These are phyloP conservation scores for Candida ipomoeae DNA, from an alignment of 805 yeast species.

Conservation along the genomic window DNA sequence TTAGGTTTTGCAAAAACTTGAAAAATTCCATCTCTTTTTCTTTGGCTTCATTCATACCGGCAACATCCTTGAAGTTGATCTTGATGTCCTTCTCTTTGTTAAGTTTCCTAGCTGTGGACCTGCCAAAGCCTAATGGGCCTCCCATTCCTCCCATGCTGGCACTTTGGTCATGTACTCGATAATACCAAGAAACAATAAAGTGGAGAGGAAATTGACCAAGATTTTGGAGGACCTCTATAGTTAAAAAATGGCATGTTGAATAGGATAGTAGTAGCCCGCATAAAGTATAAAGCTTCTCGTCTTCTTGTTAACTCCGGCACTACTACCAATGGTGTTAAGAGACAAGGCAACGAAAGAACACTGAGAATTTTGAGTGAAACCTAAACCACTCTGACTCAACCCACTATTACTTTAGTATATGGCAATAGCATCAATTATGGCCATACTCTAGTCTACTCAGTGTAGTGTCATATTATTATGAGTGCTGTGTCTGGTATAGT, in stretches of 20 bases:
- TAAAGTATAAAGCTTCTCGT: constrained; percentile 2
- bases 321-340: constrained; percentile 1
- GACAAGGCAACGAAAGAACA: not conserved
- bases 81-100: constrained; percentile 81
- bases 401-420: too few species aligned
- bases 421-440: too few species aligned
- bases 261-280: constrained; percentile 9
- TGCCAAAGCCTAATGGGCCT: constrained; percentile 73
- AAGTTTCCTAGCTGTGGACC: constrained; percentile 73
- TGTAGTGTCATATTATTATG: too few species aligned
- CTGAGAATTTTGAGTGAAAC: too few species aligned
- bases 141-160: constrained; percentile 47
- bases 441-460: too few species aligned
- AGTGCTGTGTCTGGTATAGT: too few species aligned
- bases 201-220: constrained; percentile 77
- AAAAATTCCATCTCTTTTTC: constrained; percentile 96
- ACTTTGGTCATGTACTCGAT: constrained; percentile 75
- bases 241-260: constrained; percentile 11
- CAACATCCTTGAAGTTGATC: constrained; percentile 81
- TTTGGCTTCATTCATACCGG: constrained; percentile 92
- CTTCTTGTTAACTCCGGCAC: not conserved
- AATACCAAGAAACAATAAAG: constrained; percentile 82
- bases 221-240: constrained; percentile 53
- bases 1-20: constrained; percentile 84
- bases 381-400: too few species aligned